Conservation (phyloP, 371 early-diverging fungal species). For the Circinella minor region DNA sequence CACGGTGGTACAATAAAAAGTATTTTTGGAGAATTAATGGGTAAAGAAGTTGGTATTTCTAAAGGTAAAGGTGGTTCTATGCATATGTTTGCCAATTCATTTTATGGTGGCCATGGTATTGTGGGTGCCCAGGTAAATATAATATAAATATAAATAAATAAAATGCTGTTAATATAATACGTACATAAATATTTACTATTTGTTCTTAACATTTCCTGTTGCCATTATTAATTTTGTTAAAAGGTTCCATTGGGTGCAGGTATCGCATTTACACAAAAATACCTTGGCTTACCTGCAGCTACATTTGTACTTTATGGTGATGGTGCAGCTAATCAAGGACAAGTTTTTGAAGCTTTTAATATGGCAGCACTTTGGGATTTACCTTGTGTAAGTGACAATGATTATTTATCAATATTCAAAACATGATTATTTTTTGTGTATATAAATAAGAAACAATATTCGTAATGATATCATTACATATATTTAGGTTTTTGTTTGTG, state of each 20-base stretch:
- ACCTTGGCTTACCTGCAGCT: constrained; percentile 75
- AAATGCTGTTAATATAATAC: neutral
- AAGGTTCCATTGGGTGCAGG: constrained; percentile 96
- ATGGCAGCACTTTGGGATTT: constrained; percentile 99
- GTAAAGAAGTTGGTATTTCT: constrained; percentile 89
- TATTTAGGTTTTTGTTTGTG: constrained; percentile 89
- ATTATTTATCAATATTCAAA: too few relatives aligned
- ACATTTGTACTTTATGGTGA: constrained; percentile 98
- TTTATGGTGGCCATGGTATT: constrained; percentile 99
- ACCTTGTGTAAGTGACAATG: constrained; percentile 60
- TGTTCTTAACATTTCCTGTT: too few relatives aligned
- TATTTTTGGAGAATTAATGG: constrained; percentile 90
- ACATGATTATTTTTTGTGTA: too few relatives aligned
- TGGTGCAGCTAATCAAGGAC: constrained; percentile 99
- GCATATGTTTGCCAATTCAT: constrained; percentile 98
- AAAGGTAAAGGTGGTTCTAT: constrained; percentile 99
- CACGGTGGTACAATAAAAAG: constrained; percentile 82
- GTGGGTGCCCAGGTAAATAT: constrained; percentile 92
- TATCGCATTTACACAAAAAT: constrained; percentile 96
- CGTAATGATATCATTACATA: neutral
- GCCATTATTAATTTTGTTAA: neutral
- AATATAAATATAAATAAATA: neutral
- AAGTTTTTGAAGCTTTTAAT: constrained; percentile 99
- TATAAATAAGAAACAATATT: too few relatives aligned
- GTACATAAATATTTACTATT: too few relatives aligned